Evolutionary conservation across 805 yeast genomes (phyloP), one percentile per base, ranked within the genome.

Genomic region (Metschnikowia kunwiensis): DNA sequence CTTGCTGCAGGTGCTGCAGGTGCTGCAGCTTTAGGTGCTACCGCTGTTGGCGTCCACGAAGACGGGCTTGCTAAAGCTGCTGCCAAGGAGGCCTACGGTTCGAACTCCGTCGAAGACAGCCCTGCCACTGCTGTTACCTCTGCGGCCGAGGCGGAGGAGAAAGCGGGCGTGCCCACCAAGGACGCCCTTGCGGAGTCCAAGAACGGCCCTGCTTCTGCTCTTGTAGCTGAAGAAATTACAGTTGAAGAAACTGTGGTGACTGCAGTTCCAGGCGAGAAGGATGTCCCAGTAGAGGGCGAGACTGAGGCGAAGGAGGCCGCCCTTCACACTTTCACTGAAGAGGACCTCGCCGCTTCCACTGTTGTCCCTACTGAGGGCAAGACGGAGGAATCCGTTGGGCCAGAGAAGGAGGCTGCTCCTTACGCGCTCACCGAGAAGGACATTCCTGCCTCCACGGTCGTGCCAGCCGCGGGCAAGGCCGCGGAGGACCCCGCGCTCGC

Each of bases 81-180:
- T 11, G 34, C 32, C 15, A 37, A 36, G 28, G 38, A 37, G 12
- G 40, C 36, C 0, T 35, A 16, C 13, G 33, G 37, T 24, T 27
- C 43, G 16, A 16, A 20, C 22, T 19, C 21, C n/a, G 33, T 11
- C 3, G 36, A 27, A 7, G 20, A n/a, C 19, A 32, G 11, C n/a
- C 15, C 19, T 24, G 22, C 36, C 5, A 16, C 32, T 25, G 11
- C 16, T 9, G 29, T 18, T 4, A 11, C 27, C 14, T 37, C 24
- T 22, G 27, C 22, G 3, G 18, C 24, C 14, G 40, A 40, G 5
- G 30, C 42, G 11, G 30, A 30, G 13, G 20, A 27, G 27, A 19
- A 24, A 11, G 28, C 29, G 10, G 38, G 21, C 21, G 31, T 25
- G 6, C 30, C 34, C 6, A 17, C 35, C 7, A 24, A 24, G 20